Conservation (phyloP, 495 filamentous ascomycete genomes). For the Penicillium samsonianum region DNA sequence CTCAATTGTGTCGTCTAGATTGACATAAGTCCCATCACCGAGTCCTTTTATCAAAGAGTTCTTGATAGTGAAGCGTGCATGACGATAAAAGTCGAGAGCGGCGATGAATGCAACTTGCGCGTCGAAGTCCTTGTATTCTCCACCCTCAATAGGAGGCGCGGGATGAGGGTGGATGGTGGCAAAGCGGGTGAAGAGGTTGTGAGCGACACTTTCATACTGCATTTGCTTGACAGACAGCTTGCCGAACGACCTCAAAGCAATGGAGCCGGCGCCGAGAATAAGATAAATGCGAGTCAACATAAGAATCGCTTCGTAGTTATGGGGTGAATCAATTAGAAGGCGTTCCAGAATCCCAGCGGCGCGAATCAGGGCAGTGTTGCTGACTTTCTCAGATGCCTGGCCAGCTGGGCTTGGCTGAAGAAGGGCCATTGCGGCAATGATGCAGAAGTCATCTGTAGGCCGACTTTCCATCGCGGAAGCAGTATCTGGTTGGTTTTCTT, state of each 20-base stretch:
- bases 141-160: constrained; percentile 41
- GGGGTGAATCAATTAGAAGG: constrained; percentile 51
- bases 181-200: constrained; percentile 58
- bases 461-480: constrained; percentile 53
- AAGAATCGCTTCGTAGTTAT: constrained; percentile 60
- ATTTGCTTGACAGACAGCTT: constrained; percentile 62
- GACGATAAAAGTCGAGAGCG: constrained; percentile 44
- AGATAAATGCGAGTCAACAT: constrained; percentile 57
- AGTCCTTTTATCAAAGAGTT: constrained; percentile 37
- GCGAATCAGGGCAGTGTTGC: constrained; percentile 49
- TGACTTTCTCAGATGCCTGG: constrained; percentile 22
- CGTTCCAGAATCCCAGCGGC: constrained; percentile 53
- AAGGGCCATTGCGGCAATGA: constrained; percentile 59
- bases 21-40: constrained; percentile 42
- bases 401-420: constrained; percentile 39
- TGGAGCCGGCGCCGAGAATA: constrained; percentile 53
- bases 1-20: constrained; percentile 44
- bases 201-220: constrained; percentile 59
- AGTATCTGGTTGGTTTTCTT: constrained; percentile 10
- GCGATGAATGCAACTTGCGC: constrained; percentile 44
- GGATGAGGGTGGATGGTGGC: constrained; percentile 57
- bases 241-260: constrained; percentile 55
- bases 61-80: constrained; percentile 36
- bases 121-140: constrained; percentile 47
- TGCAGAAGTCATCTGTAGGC: constrained; percentile 56